Evolutionary conservation across 2,329 filamentous ascomycete species (phyloP).

Genomic region (Eutypella sp.): DNA sequence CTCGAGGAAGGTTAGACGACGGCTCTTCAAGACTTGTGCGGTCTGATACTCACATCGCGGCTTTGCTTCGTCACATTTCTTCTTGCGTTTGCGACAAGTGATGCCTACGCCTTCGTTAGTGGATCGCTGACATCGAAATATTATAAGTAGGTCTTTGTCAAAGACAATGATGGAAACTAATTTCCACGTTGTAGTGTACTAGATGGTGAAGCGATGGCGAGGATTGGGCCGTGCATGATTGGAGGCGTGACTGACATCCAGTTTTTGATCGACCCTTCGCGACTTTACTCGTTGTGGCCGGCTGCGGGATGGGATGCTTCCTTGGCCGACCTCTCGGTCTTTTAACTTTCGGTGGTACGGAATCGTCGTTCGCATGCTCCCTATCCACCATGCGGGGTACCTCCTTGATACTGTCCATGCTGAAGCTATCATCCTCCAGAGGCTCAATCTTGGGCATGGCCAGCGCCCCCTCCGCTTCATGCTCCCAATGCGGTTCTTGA

Average conservation of each 20-base stretch:
- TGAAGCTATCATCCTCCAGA: conserved; percentile 49
- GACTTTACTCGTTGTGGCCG: conserved; percentile 57
- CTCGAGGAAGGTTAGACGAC: conserved; percentile 39
- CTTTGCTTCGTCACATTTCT: conserved; percentile 68
- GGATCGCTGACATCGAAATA: neutral
- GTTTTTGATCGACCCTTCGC: conserved; percentile 73
- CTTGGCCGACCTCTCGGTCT: conserved; percentile 74
- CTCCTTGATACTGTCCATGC: conserved; percentile 47
- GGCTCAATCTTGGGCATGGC: conserved; percentile 53
- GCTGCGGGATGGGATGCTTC: conserved; percentile 67
- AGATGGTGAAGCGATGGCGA: neutral
- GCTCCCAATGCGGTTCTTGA: conserved; percentile 43
- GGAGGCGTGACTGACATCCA: conserved; percentile 35
- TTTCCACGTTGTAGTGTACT: neutral
- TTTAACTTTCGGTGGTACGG: conserved; percentile 43
- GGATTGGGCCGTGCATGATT: neutral
- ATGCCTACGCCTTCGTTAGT: conserved; percentile 29
- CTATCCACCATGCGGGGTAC: conserved; percentile 30
- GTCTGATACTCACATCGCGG: conserved; percentile 51
- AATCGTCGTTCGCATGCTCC: conserved; percentile 12
- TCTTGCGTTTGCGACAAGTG: conserved; percentile 64
- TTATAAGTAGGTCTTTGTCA: conserved; percentile 15
- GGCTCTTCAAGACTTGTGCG: conserved; percentile 1
- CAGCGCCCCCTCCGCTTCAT: conserved; percentile 39
- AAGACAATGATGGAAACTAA: neutral